Evolutionary conservation across 371 early-diverging fungal genomes (phyloP), one percentile per base, ranked within the genome.

Genomic region (Nosema muscidifuracis): DNA sequence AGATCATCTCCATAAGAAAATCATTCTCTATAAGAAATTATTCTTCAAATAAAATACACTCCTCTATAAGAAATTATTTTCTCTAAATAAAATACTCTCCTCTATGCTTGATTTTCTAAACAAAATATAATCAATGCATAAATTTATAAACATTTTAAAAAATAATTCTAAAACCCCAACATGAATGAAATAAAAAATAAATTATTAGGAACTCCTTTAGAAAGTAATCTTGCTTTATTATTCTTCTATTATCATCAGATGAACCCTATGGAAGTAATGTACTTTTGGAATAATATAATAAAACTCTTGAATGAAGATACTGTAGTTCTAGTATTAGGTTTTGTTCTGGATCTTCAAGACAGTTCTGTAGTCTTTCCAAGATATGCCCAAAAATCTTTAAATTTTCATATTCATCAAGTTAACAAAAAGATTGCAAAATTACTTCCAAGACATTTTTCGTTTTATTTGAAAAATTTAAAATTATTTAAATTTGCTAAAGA

Each of bases 331-430:
- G 44, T 68, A 7, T 33, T 68, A 42, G 57, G 51, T 18, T 68
- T 57, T 44, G 33, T 68, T 24, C 16, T 44, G 15, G 31, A 58
- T 30, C 30, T 43, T 9, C 69, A 68, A n/a, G 58, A 31, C 2
- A 68, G 22, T 22, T 33, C 44, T n/a, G 18, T 68, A 16, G 12
- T 0, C 9, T 68, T 56, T n/a, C 69, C 69, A 43, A 38, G 43
- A 40, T 68, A 68, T 47, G 69, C 69, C 15, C 69, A 68, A 43
- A 68, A 53, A 36, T 55, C 69, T 0, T 22, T 68, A 31, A 68
- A 57, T 44, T 68, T 51, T 30, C 69, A 68, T 22, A 57, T 68
- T 20, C 69, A 68, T 15, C 33, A 57, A 28, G 44, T 68, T 33
- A 68, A 57, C 53, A 68, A 68, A 22, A 58, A 44, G 22, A 60